Evolutionary conservation across 768 basidiomycete species (phyloP), one percentile per base, ranked within the genome.

Genomic region (Neoboletus brunneissimus): DNA sequence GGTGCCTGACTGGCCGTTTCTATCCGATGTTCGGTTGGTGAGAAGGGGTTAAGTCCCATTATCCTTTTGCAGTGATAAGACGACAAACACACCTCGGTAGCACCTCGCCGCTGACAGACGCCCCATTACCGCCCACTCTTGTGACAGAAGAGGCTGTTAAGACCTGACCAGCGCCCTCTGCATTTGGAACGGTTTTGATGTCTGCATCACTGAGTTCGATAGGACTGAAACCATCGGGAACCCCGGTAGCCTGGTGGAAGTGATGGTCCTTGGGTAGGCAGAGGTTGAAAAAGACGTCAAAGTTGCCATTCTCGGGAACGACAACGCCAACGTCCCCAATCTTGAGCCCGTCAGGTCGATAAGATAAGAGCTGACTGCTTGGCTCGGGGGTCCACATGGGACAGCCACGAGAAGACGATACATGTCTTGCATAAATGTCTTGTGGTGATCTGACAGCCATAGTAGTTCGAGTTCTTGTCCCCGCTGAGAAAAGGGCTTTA

Each of bases 311-410:
- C 16, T 64, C 64, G 3, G 72, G 65, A 13, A 31, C 66, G 22
- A 78, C 55, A n/a, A 76, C 64, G 11, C 75, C 74, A 12, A 77
- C 71, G 50, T 77, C 77, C 2, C 77, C 76, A 40, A 77, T 74
- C 29, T 56, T 68, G 42, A 73, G 65, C 0, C 75, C 76, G 37
- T 63, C 53, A 7, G 54, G 57, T 48, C 60, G 64, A 46, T 71
- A 68, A 20, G 64, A 62, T 20, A 69, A 67, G 8, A 71, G 56
- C 31, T 54, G 55, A 29, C 48, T 52, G 38, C 69, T 64, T 9
- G 70, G 69, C 27, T 72, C 68, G 9, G 76, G 76, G 11, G 66
- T 64, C 73, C 71, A 76, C 23, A 76, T 55, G 3, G 74, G 75
- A 50, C 70, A 72, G 1, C 76, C 77, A 32, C 71, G 68, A 16